Percentiles rank a stretch among this genome's conserved stretches.
Evolutionary conservation across 2,329 filamentous ascomycete species (phyloP).

Genomic region (Penicillium paneum): DNA sequence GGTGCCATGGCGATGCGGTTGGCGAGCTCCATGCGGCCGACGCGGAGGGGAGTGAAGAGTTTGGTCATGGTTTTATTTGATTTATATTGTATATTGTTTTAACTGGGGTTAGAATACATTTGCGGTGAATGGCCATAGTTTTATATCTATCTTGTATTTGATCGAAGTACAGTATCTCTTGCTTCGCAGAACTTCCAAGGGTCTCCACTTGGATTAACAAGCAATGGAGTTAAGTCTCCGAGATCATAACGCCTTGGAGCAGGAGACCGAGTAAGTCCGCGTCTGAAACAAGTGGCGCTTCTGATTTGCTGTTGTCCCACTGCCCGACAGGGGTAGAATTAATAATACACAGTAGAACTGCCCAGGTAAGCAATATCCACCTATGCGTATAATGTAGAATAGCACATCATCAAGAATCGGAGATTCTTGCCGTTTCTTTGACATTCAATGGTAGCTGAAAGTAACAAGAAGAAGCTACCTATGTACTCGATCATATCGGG

Average conservation of each 20-base stretch:
- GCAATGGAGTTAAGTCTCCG: neutral
- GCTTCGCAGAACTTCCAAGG: neutral
- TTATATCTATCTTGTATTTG: neutral
- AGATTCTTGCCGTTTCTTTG: neutral
- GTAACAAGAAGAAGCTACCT: neutral
- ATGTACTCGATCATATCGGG: neutral
- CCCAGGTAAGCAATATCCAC: no score
- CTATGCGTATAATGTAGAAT: neutral
- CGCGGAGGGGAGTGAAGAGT: constrained; percentile 38
- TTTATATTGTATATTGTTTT: neutral
- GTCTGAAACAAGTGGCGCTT: neutral
- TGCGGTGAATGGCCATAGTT: neutral
- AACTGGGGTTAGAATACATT: neutral
- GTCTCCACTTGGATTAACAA: neutral
- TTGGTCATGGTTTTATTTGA: constrained; percentile 20
- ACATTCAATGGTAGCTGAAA: neutral
- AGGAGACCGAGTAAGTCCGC: neutral
- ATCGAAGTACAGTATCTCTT: neutral
- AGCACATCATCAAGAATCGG: neutral
- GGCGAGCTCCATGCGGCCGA: constrained; percentile 43
- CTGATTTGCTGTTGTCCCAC: neutral
- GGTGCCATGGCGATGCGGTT: constrained; percentile 56
- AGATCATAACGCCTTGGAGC: neutral
- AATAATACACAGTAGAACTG: neutral
- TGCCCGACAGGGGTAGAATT: neutral